These are phyloP conservation scores for Uromyces viciae-fabae DNA, from an alignment of 1,284 basidiomycete genomes.

Conservation along the genomic window DNA sequence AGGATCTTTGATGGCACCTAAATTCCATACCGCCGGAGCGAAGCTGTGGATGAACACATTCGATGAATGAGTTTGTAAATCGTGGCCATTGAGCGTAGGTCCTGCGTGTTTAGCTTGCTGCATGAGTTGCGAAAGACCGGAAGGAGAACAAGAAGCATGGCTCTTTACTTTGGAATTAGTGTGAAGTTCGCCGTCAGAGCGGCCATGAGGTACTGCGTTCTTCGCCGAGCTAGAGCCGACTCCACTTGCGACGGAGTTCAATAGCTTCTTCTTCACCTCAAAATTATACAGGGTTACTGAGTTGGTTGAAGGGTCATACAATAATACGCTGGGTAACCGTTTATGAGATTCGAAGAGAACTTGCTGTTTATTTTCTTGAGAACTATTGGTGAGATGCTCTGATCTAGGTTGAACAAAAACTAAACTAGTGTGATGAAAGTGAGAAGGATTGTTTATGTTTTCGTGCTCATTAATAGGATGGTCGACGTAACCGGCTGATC, in stretches of 20 bases:
- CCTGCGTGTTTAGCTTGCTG: slow-evolving; percentile 18
- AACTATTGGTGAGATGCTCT: not conserved
- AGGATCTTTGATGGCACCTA: not conserved
- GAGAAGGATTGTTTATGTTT: not conserved
- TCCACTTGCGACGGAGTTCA: not conserved
- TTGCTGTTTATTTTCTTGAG: not conserved
- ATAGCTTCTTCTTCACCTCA: slow-evolving; percentile 23
- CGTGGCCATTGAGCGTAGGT: not conserved
- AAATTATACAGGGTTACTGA: slow-evolving; percentile 28
- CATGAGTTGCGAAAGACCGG: slow-evolving; percentile 41
- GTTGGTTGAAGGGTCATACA: slow-evolving; percentile 25
- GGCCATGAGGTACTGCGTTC: not conserved
- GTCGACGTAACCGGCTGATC: not conserved
- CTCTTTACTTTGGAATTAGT: not conserved
- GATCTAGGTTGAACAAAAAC: slow-evolving; percentile 5
- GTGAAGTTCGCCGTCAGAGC: not conserved
- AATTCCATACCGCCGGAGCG: slow-evolving; percentile 20
- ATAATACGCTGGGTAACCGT: slow-evolving; percentile 21
- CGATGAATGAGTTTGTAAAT: not conserved
- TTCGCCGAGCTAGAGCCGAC: slow-evolving; percentile 10
- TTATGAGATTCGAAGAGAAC: slow-evolving; percentile 25
- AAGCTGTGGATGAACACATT: not conserved
- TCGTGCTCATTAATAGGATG: not conserved
- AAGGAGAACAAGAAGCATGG: not conserved
- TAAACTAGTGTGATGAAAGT: slow-evolving; percentile 18